phyloP scores from a whole-genome alignment of 441 rosid species.

The Pelargonium fulgidum region DNA sequence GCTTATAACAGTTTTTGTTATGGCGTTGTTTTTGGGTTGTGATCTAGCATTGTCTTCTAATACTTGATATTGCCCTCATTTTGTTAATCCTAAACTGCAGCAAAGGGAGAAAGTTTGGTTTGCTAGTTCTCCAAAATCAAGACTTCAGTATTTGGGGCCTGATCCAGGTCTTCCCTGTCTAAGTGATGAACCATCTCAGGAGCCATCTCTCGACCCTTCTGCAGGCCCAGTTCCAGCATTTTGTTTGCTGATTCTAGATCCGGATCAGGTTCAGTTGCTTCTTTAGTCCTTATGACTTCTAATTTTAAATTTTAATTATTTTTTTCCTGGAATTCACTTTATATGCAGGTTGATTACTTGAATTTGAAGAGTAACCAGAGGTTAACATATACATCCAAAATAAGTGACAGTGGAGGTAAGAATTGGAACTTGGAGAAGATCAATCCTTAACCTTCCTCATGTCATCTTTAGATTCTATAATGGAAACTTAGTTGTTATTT shows the following conservation, averaged over 20 bases:
- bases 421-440: conserved; percentile 56
- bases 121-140: conserved; percentile 57
- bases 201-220: conserved; percentile 47
- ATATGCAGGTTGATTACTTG: conserved; percentile 70
- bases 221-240: conserved; percentile 53
- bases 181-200: conserved; percentile 33
- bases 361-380: conserved; percentile 75
- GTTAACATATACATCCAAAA: conserved; percentile 37
- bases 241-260: conserved; percentile 68
- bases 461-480: conserved; percentile 3
- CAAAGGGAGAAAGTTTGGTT: conserved; percentile 74
- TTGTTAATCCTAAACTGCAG: conserved; percentile 33
- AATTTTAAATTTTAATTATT: not conserved
- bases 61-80: conserved; percentile 10
- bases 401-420: conserved; percentile 36
- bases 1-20: not conserved
- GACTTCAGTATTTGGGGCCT: conserved; percentile 56
- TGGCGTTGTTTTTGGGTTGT: not conserved
- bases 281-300: conserved; percentile 10
- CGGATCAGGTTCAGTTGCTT: conserved; percentile 51
- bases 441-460: conserved; percentile 35
- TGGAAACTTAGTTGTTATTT: conserved; percentile 9
- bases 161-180: conserved; percentile 51
- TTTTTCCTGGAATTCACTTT: not conserved
- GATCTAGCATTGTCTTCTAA: conserved; percentile 1